Conservation (phyloP, 768 basidiomycete species). For the Porphyrellus cyaneotinctus region DNA sequence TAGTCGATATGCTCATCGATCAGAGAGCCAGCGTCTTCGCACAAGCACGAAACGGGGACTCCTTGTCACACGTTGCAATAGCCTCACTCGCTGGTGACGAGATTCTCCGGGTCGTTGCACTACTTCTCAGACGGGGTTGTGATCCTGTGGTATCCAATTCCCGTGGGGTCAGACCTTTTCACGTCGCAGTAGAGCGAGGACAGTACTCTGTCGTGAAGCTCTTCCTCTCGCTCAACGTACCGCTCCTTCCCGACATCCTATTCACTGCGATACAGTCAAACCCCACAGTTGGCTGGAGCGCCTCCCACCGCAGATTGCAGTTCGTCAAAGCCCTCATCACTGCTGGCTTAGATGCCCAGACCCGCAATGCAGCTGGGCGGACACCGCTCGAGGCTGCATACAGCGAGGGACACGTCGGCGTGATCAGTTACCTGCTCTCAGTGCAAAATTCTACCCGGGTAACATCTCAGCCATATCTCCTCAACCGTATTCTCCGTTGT, state of each 20-base stretch:
- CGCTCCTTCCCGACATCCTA: background rate
- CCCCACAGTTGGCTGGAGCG: too few relatives aligned
- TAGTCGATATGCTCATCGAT: background rate
- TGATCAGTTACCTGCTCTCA: background rate
- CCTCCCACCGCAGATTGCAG: background rate
- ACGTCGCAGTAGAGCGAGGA: background rate
- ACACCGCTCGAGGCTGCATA: background rate
- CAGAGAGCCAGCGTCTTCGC: background rate
- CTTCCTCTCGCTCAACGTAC: background rate
- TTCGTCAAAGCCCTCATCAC: background rate
- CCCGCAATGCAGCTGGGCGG: background rate
- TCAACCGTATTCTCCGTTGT: too few relatives aligned
- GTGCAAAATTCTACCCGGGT: conserved; percentile 28
- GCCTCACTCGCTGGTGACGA: background rate
- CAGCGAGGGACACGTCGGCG: too few relatives aligned
- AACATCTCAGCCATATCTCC: too few relatives aligned
- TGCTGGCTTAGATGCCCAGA: background rate
- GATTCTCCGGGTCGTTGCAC: background rate
- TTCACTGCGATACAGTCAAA: background rate
- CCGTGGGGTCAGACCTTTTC: background rate
- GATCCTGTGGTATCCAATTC: background rate
- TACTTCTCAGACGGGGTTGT: background rate
- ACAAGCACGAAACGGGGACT: background rate
- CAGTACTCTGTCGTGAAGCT: background rate
- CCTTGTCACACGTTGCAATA: background rate